Percentiles rank a stretch among this genome's conserved stretches.
phyloP scores from a whole-genome alignment of 2,329 filamentous ascomycete genomes.

The Pyricularia sp. region DNA sequence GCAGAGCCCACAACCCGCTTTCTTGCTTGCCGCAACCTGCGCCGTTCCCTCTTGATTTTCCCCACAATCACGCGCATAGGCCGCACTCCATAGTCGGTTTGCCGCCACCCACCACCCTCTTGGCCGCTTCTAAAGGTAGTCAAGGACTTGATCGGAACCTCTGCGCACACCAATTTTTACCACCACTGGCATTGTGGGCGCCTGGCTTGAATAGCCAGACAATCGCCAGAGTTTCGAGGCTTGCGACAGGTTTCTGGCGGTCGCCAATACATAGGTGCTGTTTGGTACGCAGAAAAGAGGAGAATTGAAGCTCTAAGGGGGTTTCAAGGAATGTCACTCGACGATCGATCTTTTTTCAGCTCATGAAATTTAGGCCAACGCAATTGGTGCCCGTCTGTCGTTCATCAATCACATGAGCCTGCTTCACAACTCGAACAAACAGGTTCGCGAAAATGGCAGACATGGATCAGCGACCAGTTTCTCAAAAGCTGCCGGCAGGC shows the following conservation, averaged over 20 bases:
- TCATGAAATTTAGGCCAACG: not conserved
- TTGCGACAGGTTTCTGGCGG: not conserved
- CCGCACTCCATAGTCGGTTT: not conserved
- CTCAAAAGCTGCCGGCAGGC: slow-evolving; percentile 33
- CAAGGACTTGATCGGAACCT: not conserved
- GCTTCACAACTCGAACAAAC: not conserved
- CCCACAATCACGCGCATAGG: slow-evolving; percentile 2
- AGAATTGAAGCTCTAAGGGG: not conserved
- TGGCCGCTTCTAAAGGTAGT: not conserved
- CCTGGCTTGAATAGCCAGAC: not conserved
- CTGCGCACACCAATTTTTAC: not conserved
- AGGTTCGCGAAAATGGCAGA: not conserved
- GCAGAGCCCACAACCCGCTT: not conserved
- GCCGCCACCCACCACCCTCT: not conserved
- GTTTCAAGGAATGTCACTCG: not conserved
- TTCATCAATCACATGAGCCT: not conserved
- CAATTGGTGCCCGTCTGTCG: not conserved
- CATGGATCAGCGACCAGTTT: slow-evolving; percentile 26
- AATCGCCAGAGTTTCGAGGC: not conserved
- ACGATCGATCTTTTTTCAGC: not conserved
- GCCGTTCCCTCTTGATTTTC: not conserved
- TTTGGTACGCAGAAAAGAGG: not conserved
- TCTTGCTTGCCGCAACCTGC: not conserved
- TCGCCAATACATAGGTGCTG: not conserved
- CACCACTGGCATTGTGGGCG: not conserved